Conservation (phyloP, 345 rosid genomes). For the Sapria himalayana region DNA sequence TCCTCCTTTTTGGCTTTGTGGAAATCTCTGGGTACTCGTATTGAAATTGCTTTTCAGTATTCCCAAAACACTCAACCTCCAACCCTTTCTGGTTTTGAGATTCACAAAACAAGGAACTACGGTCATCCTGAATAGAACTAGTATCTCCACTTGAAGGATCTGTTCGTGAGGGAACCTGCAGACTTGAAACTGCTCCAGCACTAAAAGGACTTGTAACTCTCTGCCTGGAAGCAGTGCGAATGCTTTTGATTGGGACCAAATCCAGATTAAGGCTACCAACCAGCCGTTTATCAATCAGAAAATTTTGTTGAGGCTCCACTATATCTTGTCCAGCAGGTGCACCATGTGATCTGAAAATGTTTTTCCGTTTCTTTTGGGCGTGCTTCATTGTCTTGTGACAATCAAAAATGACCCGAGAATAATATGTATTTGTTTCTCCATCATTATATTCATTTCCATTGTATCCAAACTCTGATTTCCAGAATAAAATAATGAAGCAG, state of each 20-base stretch:
- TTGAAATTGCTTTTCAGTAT: slow-evolving; percentile 45
- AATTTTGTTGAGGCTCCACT: slow-evolving; percentile 28
- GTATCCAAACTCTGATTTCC: slow-evolving; percentile 38
- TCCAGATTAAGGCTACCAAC: slow-evolving; percentile 36
- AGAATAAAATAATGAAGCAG: slow-evolving; percentile 13
- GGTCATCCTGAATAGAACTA: slow-evolving; percentile 86
- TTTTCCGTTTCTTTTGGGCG: slow-evolving; percentile 46
- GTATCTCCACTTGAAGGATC: slow-evolving; percentile 98
- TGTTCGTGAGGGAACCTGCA: slow-evolving; percentile 35
- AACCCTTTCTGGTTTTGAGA: slow-evolving; percentile 43
- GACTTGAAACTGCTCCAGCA: slow-evolving; percentile 29
- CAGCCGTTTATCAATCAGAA: slow-evolving; percentile 44
- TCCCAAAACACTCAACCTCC: slow-evolving; percentile 65
- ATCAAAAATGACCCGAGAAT: slow-evolving; percentile 44
- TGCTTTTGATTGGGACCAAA: slow-evolving; percentile 70
- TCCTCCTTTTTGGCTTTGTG: slow-evolving; percentile 76
- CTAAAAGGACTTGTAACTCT: slow-evolving; percentile 46
- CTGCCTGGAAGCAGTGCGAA: slow-evolving; percentile 77
- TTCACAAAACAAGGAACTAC: slow-evolving; percentile 61
- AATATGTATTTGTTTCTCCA: slow-evolving; percentile 56
- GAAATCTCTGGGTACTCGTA: slow-evolving; percentile 66
- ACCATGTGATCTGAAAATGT: slow-evolving; percentile 24
- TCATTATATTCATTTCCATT: slow-evolving; percentile 40
- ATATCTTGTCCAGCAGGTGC: slow-evolving; percentile 26
- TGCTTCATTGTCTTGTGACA: slow-evolving; percentile 30